Evolutionary conservation across 148 eudicot genomes (phyloP).

Genomic region (Heliosperma pusillum): DNA sequence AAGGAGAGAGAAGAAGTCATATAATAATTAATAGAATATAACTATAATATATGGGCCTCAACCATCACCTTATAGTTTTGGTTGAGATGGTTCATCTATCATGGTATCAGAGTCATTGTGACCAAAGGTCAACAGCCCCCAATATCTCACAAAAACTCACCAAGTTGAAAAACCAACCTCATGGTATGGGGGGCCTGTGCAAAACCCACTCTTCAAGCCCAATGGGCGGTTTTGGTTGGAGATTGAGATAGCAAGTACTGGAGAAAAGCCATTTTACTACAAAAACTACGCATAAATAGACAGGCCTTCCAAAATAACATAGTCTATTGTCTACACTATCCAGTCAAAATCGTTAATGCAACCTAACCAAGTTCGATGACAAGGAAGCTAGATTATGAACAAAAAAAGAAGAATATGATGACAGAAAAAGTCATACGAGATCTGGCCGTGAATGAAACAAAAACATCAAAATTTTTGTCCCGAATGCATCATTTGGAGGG

Average conservation of each 20-base stretch:
- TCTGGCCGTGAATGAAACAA: constrained; percentile 89
- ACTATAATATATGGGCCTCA: too few species aligned
- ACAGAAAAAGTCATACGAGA: constrained; percentile 50
- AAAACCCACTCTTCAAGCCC: too few species aligned
- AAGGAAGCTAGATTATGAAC: constrained; percentile 5
- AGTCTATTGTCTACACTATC: not conserved
- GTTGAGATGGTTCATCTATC: too few species aligned
- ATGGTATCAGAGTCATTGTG: too few species aligned
- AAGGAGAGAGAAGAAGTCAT: too few species aligned
- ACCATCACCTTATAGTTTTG: too few species aligned
- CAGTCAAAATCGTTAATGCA: constrained; percentile 6
- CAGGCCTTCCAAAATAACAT: not conserved
- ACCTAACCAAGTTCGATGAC: not conserved
- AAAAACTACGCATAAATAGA: not conserved
- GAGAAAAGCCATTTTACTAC: not conserved
- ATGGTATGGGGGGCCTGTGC: too few species aligned
- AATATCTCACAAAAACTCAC: too few species aligned
- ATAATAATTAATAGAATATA: too few species aligned
- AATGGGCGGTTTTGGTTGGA: too few species aligned
- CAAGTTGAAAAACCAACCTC: too few species aligned
- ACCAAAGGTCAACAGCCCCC: too few species aligned
- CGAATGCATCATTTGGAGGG: constrained; percentile 93
- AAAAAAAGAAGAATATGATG: not conserved
- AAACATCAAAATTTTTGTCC: constrained; percentile 73
- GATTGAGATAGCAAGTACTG: not conserved